Evolutionary conservation across 345 rosid genomes (phyloP), one percentile per base, ranked within the genome.

Genomic region (Erysimum cheiranthoides): DNA sequence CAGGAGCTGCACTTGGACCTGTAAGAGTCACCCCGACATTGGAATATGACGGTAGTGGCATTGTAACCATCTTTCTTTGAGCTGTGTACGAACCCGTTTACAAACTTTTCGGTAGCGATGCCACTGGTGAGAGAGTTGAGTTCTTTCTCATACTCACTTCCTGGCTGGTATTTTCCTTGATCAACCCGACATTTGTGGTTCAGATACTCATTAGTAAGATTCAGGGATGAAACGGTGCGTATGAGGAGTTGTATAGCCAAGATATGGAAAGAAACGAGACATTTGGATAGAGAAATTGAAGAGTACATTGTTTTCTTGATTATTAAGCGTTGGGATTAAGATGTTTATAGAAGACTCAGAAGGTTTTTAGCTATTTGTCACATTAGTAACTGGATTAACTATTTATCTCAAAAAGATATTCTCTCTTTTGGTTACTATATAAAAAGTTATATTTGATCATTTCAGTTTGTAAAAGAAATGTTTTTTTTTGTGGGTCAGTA

Each of bases 61-160:
- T 16, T 42, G 21, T 32, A 3, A 27, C 1, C 49, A 0, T 34
- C 28, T 4, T 28, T 45, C 14, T 0, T 0, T 3, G 57, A 4
- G 2, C 17, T 10, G 31, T 13, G 21, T 4, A 0, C 2, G 14
- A 18, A 66, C 12, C 46, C 61, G 4, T 6, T 2, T 8, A 0
- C 4, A 17, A 10, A 42, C 10, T 42, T 17, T 18, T 49, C 5
- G 10, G 25, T 21, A 21, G 53, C 21, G 12, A 17, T 5, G 8
- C 3, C 2, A 5, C 49, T 2, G 8, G 2, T 49, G 12, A 49
- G 28, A 49, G 27, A 49, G 53, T 49, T 18, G 12, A 49, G 67
- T 86, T 78, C 82, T 39, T 70, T 7, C 34, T 77, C 78, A 11
- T 85, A 86, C 4, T 61, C 72, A 61, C 64, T 76, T 31, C 54